Evolutionary conservation across 305 asterid genomes (phyloP), one percentile per base, ranked within the genome.

Genomic region (Vinca major): DNA sequence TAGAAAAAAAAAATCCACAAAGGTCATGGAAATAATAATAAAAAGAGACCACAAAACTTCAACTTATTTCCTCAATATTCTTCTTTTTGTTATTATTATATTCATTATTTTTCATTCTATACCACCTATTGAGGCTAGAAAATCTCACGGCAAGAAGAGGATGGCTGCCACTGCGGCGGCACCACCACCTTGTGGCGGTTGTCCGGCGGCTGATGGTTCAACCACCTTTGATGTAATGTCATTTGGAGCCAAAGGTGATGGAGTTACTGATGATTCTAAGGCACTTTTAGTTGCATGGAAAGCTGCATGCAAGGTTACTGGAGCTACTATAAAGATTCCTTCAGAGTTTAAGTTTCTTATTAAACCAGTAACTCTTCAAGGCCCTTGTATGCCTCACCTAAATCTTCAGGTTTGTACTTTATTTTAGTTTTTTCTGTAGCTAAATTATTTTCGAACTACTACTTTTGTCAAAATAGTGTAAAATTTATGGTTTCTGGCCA

Each of bases 221-320:
- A 36, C 50, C 26, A 72, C 67, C 43, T 88, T 85, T 72, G 77
- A 74, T 78, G 68, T 90, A n/a, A 40, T 82, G 21, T 78, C 86
- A 19, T 88, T 83, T 54, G 91, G 96, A 64, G 96, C 96, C 6
- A 83, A 74, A 79, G 95, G 88, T 7, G 77, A 90, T 48, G 91
- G 93, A 21, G 76, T 80, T 73, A 73, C 91, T 7, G 93, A 88
- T 72, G 97, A 90, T 75, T 82, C 95, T 65, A 80, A 79, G 88
- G 94, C 96, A 44, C 81, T 90, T 75, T 7, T 82, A 70, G 81
- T 78, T 63, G 92, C 96, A 26, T 88, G 97, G 97, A 79, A 77
- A 65, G 81, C 76, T 62, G 92, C 94, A 19, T 90, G 97, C 79
- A 79, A 68, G 65, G 76, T 84, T 13, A 49, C 76, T 2, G 90